These are phyloP conservation scores for Lyophyllum decastes DNA, from an alignment of 768 basidiomycete genomes.

Conservation along the genomic window DNA sequence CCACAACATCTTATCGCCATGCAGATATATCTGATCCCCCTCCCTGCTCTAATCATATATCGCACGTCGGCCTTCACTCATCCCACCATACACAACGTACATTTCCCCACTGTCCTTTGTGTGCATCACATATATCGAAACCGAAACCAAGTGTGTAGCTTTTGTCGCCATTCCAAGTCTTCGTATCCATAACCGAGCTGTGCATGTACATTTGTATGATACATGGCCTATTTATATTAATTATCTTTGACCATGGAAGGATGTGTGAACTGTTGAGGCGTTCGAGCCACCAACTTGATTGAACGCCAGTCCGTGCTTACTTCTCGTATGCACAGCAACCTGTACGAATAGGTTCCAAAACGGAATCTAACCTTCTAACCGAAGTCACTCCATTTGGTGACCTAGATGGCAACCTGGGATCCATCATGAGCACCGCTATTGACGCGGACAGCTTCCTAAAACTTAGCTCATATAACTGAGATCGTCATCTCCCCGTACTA, in stretches of 20 bases:
- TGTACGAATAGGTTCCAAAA: neutral
- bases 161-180: neutral
- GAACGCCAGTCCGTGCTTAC: too few relatives aligned
- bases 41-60: neutral
- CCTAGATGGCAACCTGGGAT: neutral
- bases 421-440: neutral
- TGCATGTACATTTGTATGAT: constrained; percentile 9
- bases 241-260: neutral
- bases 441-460: too few relatives aligned
- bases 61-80: neutral
- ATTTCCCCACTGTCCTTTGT: constrained; percentile 1
- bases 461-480: neutral
- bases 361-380: neutral
- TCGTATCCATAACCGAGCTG: constrained; percentile 1
- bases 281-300: too few relatives aligned
- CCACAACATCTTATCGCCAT: neutral
- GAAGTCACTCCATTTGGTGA: neutral
- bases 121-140: neutral
- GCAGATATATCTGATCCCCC: neutral
- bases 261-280: too few relatives aligned
- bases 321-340: too few relatives aligned
- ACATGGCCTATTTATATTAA: constrained; percentile 10
- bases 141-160: constrained; percentile 7
- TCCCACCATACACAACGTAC: neutral
- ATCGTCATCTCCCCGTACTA: neutral